phyloP scores from a whole-genome alignment of 1,284 basidiomycete species.

The Phellopilus nigrolimitatus region DNA sequence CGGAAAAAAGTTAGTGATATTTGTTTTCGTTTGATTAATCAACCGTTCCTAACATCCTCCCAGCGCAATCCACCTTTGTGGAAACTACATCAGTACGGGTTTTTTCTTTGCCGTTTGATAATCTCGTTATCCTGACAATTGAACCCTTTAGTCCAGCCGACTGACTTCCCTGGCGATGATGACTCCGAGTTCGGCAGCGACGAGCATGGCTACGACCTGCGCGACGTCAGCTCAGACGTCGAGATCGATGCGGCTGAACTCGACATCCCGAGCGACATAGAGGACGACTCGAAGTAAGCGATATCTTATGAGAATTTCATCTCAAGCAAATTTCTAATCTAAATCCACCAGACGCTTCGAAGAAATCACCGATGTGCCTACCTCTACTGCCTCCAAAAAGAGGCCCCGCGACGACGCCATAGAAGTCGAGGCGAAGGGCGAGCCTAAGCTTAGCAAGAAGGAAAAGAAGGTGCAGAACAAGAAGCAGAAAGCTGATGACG shows the following conservation, averaged over 20 bases:
- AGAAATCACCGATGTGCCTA: constrained; percentile 32
- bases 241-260: constrained; percentile 58
- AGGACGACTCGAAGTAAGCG: constrained; percentile 46
- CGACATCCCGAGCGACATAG: constrained; percentile 48
- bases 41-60: constrained; percentile 4
- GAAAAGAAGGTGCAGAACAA: constrained; percentile 68
- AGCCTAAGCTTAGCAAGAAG: constrained; percentile 43
- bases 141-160: constrained; percentile 32
- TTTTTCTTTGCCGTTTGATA: constrained; percentile 20
- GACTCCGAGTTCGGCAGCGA: constrained; percentile 42
- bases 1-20: constrained; percentile 72
- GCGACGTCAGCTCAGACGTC: constrained; percentile 74
- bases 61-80: constrained; percentile 81
- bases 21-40: constrained; percentile 15
- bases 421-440: constrained; percentile 37
- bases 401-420: constrained; percentile 32
- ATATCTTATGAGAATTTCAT: background rate
- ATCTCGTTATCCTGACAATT: constrained; percentile 20
- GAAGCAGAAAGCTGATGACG: constrained; percentile 66
- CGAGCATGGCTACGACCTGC: constrained; percentile 58
- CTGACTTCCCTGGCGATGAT: constrained; percentile 42
- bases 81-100: constrained; percentile 79
- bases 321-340: background rate
- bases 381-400: constrained; percentile 19
- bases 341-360: constrained; percentile 55